phyloP scores from a whole-genome alignment of 2,329 filamentous ascomycete species.

The Canariomyces notabilis region DNA sequence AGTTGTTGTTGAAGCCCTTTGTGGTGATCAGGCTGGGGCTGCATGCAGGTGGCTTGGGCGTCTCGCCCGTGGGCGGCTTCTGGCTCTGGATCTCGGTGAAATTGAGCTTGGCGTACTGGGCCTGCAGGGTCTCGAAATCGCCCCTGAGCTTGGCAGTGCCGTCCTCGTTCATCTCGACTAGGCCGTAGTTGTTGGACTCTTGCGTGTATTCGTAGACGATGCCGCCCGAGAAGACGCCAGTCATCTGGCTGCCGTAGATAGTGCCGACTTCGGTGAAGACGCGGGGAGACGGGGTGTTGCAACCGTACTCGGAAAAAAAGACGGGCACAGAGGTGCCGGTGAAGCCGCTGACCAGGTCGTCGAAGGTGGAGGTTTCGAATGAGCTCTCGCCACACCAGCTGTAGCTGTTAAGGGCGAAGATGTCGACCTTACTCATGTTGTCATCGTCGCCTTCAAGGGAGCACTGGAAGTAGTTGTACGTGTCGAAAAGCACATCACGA shows the following conservation, averaged over 20 bases:
- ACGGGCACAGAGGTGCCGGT: constrained; percentile 61
- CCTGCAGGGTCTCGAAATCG: constrained; percentile 70
- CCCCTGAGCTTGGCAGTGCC: constrained; percentile 52
- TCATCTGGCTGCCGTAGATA: constrained; percentile 70
- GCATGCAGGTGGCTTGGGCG: constrained; percentile 57
- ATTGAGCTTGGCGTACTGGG: constrained; percentile 71
- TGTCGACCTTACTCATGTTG: constrained; percentile 61
- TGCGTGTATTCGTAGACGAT: constrained; percentile 78
- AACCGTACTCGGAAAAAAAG: constrained; percentile 80
- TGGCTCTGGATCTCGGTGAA: constrained; percentile 60
- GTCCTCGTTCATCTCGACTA: constrained; percentile 58
- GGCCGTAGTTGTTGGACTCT: constrained; percentile 61
- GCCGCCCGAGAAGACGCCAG: constrained; percentile 63
- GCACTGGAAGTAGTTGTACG: constrained; percentile 72
- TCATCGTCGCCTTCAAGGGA: constrained; percentile 46
- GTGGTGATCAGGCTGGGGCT: constrained; percentile 59
- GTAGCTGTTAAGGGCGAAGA: constrained; percentile 75
- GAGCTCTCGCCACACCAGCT: constrained; percentile 57
- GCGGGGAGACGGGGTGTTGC: constrained; percentile 67
- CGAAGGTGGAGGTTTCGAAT: constrained; percentile 51
- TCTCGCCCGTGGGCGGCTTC: constrained; percentile 50
- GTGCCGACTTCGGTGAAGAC: constrained; percentile 69
- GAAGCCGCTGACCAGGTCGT: constrained; percentile 59
- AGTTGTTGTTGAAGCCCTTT: constrained; percentile 69
- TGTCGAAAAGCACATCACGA: constrained; percentile 65